These are phyloP conservation scores for Suhomyces yuchorum DNA, from an alignment of 1,139 yeast genomes.

Conservation along the genomic window DNA sequence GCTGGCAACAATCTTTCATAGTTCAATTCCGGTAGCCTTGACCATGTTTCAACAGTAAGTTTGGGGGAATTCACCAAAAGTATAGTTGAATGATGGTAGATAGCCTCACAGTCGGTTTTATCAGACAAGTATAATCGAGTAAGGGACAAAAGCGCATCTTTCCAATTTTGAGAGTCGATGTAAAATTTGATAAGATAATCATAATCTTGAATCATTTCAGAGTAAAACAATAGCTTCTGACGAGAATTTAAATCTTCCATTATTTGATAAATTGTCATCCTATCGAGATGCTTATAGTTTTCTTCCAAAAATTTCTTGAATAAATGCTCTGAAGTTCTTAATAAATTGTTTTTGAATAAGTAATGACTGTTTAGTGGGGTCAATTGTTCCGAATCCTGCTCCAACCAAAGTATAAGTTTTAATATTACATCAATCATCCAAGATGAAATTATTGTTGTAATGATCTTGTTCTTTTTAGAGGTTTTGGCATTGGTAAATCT, in stretches of 20 bases:
- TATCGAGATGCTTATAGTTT: constrained; percentile 56
- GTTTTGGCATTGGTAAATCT: constrained; percentile 49
- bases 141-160: constrained; percentile 64
- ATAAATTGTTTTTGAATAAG: constrained; percentile 7
- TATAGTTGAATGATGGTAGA: constrained; percentile 69
- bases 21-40: constrained; percentile 47
- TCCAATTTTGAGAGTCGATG: constrained; percentile 72
- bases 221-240: constrained; percentile 65
- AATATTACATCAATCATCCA: constrained; percentile 76
- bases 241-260: constrained; percentile 66
- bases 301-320: constrained; percentile 56
- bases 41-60: constrained; percentile 79
- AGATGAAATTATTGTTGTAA: constrained; percentile 64
- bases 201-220: constrained; percentile 68
- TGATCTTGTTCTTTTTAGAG: constrained; percentile 47
- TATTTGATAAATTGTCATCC: constrained; percentile 70
- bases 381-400: constrained; percentile 18
- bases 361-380: neutral
- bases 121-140: constrained; percentile 46
- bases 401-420: constrained; percentile 27
- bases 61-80: constrained; percentile 69
- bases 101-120: constrained; percentile 32
- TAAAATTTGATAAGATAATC: constrained; percentile 70
- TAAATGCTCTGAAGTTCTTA: constrained; percentile 27
- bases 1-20: constrained; percentile 74